These are phyloP conservation scores for Tuber calosporum DNA, from an alignment of 495 filamentous ascomycete species.

Conservation along the genomic window DNA sequence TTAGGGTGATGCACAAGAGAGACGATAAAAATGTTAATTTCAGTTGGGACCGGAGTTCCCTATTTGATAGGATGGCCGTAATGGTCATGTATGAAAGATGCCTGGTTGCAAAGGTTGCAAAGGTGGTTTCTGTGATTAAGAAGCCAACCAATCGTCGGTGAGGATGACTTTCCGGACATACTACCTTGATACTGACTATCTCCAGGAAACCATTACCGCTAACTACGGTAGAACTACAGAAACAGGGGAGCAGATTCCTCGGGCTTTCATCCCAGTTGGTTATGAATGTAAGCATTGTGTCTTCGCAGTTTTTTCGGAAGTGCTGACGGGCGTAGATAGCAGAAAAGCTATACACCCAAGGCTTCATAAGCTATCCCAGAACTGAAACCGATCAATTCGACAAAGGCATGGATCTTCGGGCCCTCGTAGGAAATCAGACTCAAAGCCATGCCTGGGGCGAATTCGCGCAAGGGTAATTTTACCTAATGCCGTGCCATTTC, in stretches of 20 bases:
- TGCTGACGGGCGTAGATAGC: slow-evolving; percentile 50
- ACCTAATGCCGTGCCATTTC: not conserved
- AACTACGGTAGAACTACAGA: slow-evolving; percentile 97
- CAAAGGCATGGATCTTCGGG: slow-evolving; percentile 73
- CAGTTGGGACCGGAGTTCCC: slow-evolving; percentile 68
- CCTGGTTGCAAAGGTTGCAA: slow-evolving; percentile 65
- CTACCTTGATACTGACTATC: slow-evolving; percentile 5
- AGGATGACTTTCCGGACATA: not conserved
- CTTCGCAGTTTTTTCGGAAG: not conserved
- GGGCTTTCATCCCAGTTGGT: slow-evolving; percentile 76
- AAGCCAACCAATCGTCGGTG: slow-evolving; percentile 88
- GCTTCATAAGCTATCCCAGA: slow-evolving; percentile 93
- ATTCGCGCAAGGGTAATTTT: slow-evolving; percentile 60
- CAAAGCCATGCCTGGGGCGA: slow-evolving; percentile 68
- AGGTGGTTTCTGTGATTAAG: slow-evolving; percentile 71
- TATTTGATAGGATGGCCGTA: slow-evolving; percentile 82
- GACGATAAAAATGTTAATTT: slow-evolving; percentile 78
- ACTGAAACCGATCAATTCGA: slow-evolving; percentile 98
- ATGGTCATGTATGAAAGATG: slow-evolving; percentile 80
- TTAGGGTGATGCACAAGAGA: slow-evolving; percentile 71
- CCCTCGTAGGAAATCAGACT: slow-evolving; percentile 75
- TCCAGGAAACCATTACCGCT: slow-evolving; percentile 70
- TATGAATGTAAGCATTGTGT: slow-evolving; percentile 55
- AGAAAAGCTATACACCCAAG: slow-evolving; percentile 84
- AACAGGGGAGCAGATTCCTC: slow-evolving; percentile 80